Base-by-base conservation (phyloP, 163 green algal genomes). In the Dunaliella salina region DNA sequence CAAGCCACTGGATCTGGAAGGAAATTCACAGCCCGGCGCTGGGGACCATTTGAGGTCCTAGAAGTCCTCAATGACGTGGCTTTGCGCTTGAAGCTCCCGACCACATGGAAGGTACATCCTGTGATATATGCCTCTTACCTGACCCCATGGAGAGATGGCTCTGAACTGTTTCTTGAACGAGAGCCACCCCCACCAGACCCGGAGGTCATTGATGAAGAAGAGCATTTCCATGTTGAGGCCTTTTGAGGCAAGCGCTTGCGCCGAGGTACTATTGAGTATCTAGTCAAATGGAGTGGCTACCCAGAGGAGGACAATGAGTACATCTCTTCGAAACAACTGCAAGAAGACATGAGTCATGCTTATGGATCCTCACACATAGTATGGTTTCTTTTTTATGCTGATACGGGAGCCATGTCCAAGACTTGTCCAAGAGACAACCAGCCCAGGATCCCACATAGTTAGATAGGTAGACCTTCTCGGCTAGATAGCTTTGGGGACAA, bases 221-320 rank as follows among this genome's bases (percentile, higher is more conserved):
- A 83, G 22, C 79, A 46, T 50, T 83, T 50, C 79, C 15, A 59
- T 25, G 30, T 83, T 32, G 79, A 83, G 22, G 79, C 79, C 30
- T 83, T 83, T 33, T 13, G 29, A 25, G 33, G 18, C 79, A 32
- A 57, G 17, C 79, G 79, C n/a, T 83, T 15, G 5, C 33, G 18
- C 25, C 79, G 79, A 24, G 79, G 79, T 72, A 79, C 83, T 57
- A 33, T 79, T 3, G 35, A 87, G 26, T 87, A 83, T 72, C 72
- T 79, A 11, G 84, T 83, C 12, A 83, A 83, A 35, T 87, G 84
- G 84, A 35, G 45, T 26, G 84, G 84, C 63, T 83, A 83, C 13
- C 29, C 33, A 29, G 35, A 45, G 1, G 72, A 83, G 57, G 33
- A 35, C 75, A 83, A 87, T 29, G 71, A 57, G 17, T 87, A 72